Evolutionary conservation across 2,329 filamentous ascomycete genomes (phyloP).

Genomic region (Rugonectria rugulosa): DNA sequence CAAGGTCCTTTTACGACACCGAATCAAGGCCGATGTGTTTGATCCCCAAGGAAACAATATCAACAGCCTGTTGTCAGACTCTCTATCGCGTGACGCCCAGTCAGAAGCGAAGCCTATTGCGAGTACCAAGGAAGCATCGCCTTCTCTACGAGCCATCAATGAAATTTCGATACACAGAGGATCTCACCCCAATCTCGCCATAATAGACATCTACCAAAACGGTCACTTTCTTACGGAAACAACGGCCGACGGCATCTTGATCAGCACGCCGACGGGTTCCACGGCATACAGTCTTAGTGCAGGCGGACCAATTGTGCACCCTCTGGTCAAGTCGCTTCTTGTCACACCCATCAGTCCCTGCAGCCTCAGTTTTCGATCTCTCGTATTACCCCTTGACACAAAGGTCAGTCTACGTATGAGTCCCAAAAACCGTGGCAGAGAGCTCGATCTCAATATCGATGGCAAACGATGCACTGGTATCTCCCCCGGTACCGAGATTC

Average conservation of each 20-base stretch:
- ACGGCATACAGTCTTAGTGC: slow-evolving; percentile 95
- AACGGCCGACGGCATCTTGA: slow-evolving; percentile 92
- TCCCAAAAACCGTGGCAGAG: slow-evolving; percentile 77
- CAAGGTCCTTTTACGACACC: slow-evolving; percentile 84
- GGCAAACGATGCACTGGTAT: slow-evolving; percentile 74
- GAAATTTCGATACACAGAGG: slow-evolving; percentile 95
- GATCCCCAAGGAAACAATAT: slow-evolving; percentile 70
- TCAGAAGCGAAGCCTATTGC: slow-evolving; percentile 46
- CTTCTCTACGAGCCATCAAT: slow-evolving; percentile 79
- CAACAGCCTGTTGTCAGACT: slow-evolving; percentile 56
- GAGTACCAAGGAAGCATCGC: slow-evolving; percentile 46
- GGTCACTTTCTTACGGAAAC: slow-evolving; percentile 91
- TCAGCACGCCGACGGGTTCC: slow-evolving; percentile 92
- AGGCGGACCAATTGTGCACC: slow-evolving; percentile 93
- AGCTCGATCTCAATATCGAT: slow-evolving; percentile 82
- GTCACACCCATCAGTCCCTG: slow-evolving; percentile 95
- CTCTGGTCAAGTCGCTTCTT: slow-evolving; percentile 85
- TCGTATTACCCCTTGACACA: slow-evolving; percentile 87
- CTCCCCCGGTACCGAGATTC: slow-evolving; percentile 80
- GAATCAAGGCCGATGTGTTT: slow-evolving; percentile 86
- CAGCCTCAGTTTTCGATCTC: slow-evolving; percentile 87
- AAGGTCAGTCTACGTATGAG: slow-evolving; percentile 84
- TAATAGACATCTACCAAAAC: slow-evolving; percentile 91
- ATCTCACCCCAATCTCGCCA: slow-evolving; percentile 85
- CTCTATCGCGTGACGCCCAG: slow-evolving; percentile 55